Percentiles rank a stretch among this genome's conserved stretches.
Evolutionary conservation across 768 basidiomycete genomes (phyloP).

Genomic region (Amanita pseudoporphyria): DNA sequence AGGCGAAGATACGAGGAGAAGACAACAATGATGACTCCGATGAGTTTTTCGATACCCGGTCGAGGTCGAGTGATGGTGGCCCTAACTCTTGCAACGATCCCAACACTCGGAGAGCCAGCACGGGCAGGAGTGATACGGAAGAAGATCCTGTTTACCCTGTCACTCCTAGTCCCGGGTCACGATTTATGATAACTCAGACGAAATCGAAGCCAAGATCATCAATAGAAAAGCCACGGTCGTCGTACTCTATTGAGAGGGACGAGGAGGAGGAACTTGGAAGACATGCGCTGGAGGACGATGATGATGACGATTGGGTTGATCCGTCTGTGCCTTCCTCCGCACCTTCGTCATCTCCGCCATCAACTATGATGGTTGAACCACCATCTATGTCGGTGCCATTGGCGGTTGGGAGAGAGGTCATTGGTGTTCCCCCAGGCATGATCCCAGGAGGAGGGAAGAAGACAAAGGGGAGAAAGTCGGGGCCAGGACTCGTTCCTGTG

Average conservation of each 20-base stretch:
- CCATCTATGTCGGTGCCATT: slow-evolving; percentile 5
- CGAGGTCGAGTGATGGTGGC: slow-evolving; percentile 18
- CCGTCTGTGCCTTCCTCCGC: slow-evolving; percentile 37
- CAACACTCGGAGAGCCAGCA: slow-evolving; percentile 16
- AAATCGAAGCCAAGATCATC: background rate
- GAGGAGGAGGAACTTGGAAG: slow-evolving; percentile 7
- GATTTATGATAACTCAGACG: slow-evolving; percentile 25
- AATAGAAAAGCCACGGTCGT: no score
- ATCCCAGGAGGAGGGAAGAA: slow-evolving; percentile 12
- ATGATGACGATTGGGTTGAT: slow-evolving; percentile 62
- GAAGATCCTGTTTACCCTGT: slow-evolving; percentile 65
- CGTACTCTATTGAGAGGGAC: background rate
- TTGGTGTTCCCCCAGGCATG: no score
- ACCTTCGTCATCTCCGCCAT: slow-evolving; percentile 5
- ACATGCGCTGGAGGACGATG: slow-evolving; percentile 36
- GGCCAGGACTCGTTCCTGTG: slow-evolving; percentile 32
- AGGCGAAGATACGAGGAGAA: slow-evolving; percentile 17
- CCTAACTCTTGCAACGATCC: background rate
- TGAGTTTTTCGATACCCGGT: slow-evolving; percentile 45
- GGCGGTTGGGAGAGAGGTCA: background rate
- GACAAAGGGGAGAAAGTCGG: slow-evolving; percentile 32
- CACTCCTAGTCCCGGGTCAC: slow-evolving; percentile 48
- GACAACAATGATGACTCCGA: slow-evolving; percentile 33
- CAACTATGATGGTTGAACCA: background rate
- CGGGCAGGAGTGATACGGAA: slow-evolving; percentile 39